Evolutionary conservation across 2,329 filamentous ascomycete species (phyloP).

Genomic region (Phyllosticta citrichinensis): DNA sequence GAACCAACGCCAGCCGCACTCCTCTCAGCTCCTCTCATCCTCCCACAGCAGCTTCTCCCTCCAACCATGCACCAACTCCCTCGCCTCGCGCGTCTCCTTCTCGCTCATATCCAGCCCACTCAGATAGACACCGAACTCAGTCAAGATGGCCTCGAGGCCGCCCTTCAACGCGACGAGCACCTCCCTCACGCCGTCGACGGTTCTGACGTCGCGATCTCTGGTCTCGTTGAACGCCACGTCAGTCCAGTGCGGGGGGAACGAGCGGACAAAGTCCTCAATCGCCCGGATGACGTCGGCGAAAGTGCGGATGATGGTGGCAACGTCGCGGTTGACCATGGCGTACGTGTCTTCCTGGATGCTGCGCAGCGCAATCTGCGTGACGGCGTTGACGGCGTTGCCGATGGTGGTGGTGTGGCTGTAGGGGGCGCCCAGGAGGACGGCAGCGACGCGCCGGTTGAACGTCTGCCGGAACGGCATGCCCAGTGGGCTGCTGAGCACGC

Average conservation of each 20-base stretch:
- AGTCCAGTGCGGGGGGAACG: conserved; percentile 63
- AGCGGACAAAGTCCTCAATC: conserved; percentile 55
- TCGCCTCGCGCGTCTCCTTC: conserved; percentile 64
- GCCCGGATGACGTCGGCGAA: conserved; percentile 60
- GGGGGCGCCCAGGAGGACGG: conserved; percentile 63
- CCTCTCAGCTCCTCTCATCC: conserved; percentile 12
- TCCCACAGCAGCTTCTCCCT: conserved; percentile 14
- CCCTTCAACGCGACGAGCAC: conserved; percentile 55
- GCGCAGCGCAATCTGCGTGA: conserved; percentile 59
- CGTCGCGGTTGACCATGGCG: conserved; percentile 76
- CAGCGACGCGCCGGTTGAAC: conserved; percentile 54
- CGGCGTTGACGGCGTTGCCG: conserved; percentile 50
- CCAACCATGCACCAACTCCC: conserved; percentile 40
- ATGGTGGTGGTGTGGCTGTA: conserved; percentile 47
- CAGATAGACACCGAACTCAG: conserved; percentile 65
- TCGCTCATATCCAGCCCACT: conserved; percentile 58
- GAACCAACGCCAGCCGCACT: not conserved
- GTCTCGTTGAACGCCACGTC: conserved; percentile 53
- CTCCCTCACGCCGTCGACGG: conserved; percentile 56
- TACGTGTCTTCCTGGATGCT: conserved; percentile 73
- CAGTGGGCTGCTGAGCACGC: conserved; percentile 27
- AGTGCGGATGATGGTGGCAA: conserved; percentile 62
- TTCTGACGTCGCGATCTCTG: conserved; percentile 25
- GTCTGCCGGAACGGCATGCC: conserved; percentile 62
- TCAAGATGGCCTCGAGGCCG: conserved; percentile 55